Percentiles rank a stretch among this genome's conserved stretches.
These are phyloP conservation scores for Colletotrichum cuscutae DNA, from an alignment of 2,329 filamentous ascomycete genomes.

Conservation along the genomic window DNA sequence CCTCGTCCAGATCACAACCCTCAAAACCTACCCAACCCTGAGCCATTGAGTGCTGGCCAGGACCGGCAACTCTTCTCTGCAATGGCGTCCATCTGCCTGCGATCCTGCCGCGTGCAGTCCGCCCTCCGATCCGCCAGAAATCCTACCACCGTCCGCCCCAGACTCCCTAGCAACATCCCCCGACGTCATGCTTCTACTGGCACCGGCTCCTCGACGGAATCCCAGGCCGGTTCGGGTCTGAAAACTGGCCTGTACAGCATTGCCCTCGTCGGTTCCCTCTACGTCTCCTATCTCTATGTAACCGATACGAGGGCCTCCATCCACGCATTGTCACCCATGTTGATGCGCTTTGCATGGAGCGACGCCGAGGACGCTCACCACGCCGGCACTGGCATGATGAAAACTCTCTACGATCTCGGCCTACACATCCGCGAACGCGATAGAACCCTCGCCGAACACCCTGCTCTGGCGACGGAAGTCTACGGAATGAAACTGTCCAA, in stretches of 20 bases:
- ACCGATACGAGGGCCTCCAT: constrained; percentile 79
- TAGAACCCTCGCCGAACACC: constrained; percentile 42
- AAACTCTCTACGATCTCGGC: constrained; percentile 76
- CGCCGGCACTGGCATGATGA: constrained; percentile 76
- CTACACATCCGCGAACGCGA: constrained; percentile 86
- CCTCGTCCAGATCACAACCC: constrained; percentile 12
- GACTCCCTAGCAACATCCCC: constrained; percentile 40
- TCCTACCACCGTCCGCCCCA: constrained; percentile 34
- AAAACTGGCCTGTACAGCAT: constrained; percentile 53
- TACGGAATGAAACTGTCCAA: constrained; percentile 84
- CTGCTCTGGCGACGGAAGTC: constrained; percentile 59
- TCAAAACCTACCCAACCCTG: constrained; percentile 24
- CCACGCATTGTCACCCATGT: constrained; percentile 74
- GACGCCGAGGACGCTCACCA: constrained; percentile 96
- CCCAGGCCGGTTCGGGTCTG: constrained; percentile 43
- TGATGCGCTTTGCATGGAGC: constrained; percentile 73
- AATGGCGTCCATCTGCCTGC: constrained; percentile 45
- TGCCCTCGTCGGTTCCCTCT: constrained; percentile 53
- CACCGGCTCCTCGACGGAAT: constrained; percentile 38
- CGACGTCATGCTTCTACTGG: constrained; percentile 45
- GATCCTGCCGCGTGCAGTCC: constrained; percentile 39
- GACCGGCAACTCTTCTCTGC: constrained; percentile 39
- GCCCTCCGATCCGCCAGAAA: constrained; percentile 37
- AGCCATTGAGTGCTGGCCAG: constrained; percentile 47
- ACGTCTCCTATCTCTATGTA: constrained; percentile 71